Percentiles rank a stretch among this genome's conserved stretches.
Evolutionary conservation across 2,329 filamentous ascomycete species (phyloP).

Genomic region (Botrytis elliptica): DNA sequence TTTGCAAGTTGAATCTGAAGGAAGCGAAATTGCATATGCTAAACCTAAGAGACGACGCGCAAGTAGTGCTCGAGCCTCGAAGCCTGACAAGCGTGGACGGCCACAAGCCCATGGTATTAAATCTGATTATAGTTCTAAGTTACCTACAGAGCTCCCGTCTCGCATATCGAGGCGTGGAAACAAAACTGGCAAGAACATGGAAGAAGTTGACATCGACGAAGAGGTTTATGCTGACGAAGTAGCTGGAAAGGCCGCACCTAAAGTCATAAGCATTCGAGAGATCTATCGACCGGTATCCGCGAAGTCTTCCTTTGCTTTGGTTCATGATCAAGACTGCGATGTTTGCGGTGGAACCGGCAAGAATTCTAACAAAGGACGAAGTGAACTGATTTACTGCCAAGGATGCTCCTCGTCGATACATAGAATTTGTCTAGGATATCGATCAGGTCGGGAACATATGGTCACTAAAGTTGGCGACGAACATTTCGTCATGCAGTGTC

Average conservation of each 20-base stretch:
- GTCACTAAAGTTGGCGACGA: conserved; percentile 79
- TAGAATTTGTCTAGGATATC: conserved; percentile 73
- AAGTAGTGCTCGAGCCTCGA: conserved; percentile 13
- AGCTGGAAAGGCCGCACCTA: conserved; percentile 47
- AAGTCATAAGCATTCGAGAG: conserved; percentile 68
- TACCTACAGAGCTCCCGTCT: conserved; percentile 30
- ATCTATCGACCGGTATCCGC: conserved; percentile 63
- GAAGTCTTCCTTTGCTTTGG: conserved; percentile 64
- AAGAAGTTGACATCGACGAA: conserved; percentile 50
- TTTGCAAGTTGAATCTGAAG: conserved; percentile 40
- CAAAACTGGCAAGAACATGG: conserved; percentile 43
- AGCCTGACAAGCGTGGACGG: conserved; percentile 23
- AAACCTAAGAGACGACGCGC: conserved; percentile 40
- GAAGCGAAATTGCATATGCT: conserved; percentile 51
- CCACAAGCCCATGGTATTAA: conserved; percentile 8
- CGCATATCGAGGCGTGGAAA: conserved; percentile 40
- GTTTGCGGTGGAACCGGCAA: conserved; percentile 61
- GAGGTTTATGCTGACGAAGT: conserved; percentile 51
- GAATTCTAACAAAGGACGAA: conserved; percentile 55
- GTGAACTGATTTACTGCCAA: conserved; percentile 77
- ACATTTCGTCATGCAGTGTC: conserved; percentile 86
- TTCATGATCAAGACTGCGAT: conserved; percentile 71
- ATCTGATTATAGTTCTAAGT: conserved; percentile 23
- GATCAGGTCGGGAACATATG: conserved; percentile 76
- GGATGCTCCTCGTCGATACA: conserved; percentile 86